Base-by-base conservation (phyloP, 2,329 filamentous ascomycete species). In the Cytospora piceae region DNA sequence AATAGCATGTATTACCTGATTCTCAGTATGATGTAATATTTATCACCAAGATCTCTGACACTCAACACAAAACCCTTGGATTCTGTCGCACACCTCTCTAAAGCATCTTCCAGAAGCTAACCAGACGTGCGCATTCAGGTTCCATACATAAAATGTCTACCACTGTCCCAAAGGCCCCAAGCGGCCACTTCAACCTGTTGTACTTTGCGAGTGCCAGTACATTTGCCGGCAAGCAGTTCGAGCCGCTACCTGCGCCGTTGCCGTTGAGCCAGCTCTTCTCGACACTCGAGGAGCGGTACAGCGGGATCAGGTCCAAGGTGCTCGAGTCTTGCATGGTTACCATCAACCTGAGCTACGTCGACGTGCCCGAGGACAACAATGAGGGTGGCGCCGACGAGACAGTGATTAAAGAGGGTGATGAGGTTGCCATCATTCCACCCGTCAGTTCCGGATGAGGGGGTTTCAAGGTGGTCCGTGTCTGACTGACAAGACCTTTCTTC, bases 401-500 rank as follows among this genome's bases (percentile, higher is more conserved):
- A 31, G 74, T 86, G 64, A 90, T 96, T 65, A 78, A 87, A 60
- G 86, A 87, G 68, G 91, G 89, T 32, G 92, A 96, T 74, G 93
- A 96, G 79, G 91, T 96, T 63, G 93, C 90, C 52, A 90, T 96
- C 42, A 94, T 96, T 65, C 92, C 93, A 39, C 92, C 93, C 12
- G 93, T 96, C 70, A 96, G 92, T 81, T 93, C 92, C 46, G 92
- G 92, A 5, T 95, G 77, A 83, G 17, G 12, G 11, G 12, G 37
- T 39, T 27, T n/a, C n/a, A 51, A 53, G 7, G 4, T 39, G 8
- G 12, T 24, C 52, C 29, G 32, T 53, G 71, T 63, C n/a, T 29
- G 24, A 29, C 27, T 14, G 4, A 51, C 67, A 24, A 49, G n/a
- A 49, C n/a, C n/a, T 4, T 14, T 17, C 56, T 29, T 66, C 61